Evolutionary conservation across 495 filamentous ascomycete genomes (phyloP).

Genomic region (Daldinia loculata): DNA sequence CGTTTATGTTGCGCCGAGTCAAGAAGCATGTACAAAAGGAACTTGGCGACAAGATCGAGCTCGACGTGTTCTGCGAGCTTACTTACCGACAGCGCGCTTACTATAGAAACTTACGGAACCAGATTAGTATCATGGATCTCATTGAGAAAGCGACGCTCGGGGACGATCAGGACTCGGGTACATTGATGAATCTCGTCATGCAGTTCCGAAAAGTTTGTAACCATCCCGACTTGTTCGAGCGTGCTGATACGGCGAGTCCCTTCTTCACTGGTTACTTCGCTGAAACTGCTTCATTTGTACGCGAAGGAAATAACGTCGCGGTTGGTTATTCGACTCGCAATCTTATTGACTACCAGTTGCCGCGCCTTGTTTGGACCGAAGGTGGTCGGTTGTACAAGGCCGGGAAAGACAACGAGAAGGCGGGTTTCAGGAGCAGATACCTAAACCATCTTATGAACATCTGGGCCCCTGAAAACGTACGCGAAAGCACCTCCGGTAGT

Average conservation of each 20-base stretch:
- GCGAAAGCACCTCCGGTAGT: slow-evolving; percentile 60
- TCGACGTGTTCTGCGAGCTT: slow-evolving; percentile 94
- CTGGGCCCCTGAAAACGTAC: slow-evolving; percentile 82
- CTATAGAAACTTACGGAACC: slow-evolving; percentile 89
- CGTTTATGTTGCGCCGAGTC: slow-evolving; percentile 98
- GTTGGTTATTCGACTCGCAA: slow-evolving; percentile 89
- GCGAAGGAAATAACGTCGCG: slow-evolving; percentile 81
- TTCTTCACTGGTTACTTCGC: slow-evolving; percentile 85
- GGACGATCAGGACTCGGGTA: slow-evolving; percentile 93
- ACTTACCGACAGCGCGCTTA: slow-evolving; percentile 97
- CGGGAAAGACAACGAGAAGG: slow-evolving; percentile 74
- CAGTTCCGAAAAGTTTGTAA: slow-evolving; percentile 99
- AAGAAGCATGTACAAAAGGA: slow-evolving; percentile 99
- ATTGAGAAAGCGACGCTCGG: slow-evolving; percentile 96
- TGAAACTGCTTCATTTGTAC: slow-evolving; percentile 92
- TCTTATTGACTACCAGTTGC: slow-evolving; percentile 82
- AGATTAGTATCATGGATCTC: slow-evolving; percentile 98
- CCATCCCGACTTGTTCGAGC: slow-evolving; percentile 95
- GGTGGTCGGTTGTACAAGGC: slow-evolving; percentile 79
- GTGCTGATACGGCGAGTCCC: slow-evolving; percentile 88
- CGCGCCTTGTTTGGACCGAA: slow-evolving; percentile 78
- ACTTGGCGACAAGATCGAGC: slow-evolving; percentile 96
- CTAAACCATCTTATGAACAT: slow-evolving; percentile 85
- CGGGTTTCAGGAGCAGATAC: slow-evolving; percentile 80
- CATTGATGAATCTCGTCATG: slow-evolving; percentile 99